phyloP scores from a whole-genome alignment of 352 stramenopile species.

The Hyaloperonospora brassicae region DNA sequence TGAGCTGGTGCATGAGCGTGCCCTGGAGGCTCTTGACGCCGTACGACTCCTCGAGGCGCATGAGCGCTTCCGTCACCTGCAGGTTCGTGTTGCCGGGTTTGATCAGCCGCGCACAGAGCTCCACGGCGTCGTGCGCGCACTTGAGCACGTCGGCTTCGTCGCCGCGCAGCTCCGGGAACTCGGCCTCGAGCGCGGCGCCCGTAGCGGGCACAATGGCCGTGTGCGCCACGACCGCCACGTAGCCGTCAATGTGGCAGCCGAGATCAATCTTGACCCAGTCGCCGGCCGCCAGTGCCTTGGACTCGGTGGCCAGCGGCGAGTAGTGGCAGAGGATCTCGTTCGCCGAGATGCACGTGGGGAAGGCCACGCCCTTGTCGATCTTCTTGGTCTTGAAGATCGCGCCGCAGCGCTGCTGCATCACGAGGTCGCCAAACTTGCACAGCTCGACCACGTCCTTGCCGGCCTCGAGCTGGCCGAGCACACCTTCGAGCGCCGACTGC shows the following conservation, averaged over 20 bases:
- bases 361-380: conserved; percentile 98
- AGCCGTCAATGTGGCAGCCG: conserved; percentile 99
- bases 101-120: conserved; percentile 95
- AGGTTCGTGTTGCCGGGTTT: conserved; percentile 95
- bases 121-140: conserved; percentile 95
- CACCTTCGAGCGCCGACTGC: conserved; percentile 93
- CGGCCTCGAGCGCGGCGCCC: conserved; percentile 41
- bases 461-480: conserved; percentile 90
- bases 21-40: conserved; percentile 95
- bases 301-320: conserved; percentile 91
- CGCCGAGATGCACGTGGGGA: conserved; percentile 97
- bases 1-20: conserved; percentile 99
- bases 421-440: conserved; percentile 87
- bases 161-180: conserved; percentile 54
- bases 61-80: conserved; percentile 92
- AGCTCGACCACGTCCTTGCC: conserved; percentile 94
- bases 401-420: conserved; percentile 71
- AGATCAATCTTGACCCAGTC: conserved; percentile 94
- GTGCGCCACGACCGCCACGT: conserved; percentile 97
- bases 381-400: conserved; percentile 97
- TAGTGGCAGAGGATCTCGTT: conserved; percentile 99
- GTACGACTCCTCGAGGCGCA: conserved; percentile 92
- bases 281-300: conserved; percentile 57
- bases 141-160: conserved; percentile 92
- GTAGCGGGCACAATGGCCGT: conserved; percentile 91